Percentiles rank a stretch among this genome's conserved stretches.
phyloP scores from a whole-genome alignment of 306 rosid genomes.

The Cucumis sativus region DNA sequence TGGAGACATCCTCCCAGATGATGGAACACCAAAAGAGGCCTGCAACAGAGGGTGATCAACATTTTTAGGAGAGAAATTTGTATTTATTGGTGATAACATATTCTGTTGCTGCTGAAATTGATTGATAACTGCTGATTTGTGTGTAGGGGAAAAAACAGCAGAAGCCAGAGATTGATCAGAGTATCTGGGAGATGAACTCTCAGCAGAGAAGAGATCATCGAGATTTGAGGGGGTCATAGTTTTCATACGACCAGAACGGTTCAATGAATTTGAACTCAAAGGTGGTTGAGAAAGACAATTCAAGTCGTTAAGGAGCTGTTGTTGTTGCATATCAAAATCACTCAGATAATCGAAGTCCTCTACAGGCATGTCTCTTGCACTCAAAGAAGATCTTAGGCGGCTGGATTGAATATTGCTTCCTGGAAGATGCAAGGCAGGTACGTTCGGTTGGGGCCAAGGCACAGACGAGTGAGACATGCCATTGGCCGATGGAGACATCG shows the following conservation, averaged over 20 bases:
- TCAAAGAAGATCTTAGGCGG: constrained; percentile 74
- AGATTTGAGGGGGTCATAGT: constrained; percentile 70
- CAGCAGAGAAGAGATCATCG: constrained; percentile 82
- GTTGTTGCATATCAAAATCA: constrained; percentile 74
- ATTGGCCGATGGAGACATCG: constrained; percentile 76
- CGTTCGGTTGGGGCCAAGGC: constrained; percentile 88
- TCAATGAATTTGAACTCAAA: constrained; percentile 46
- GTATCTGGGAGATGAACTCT: constrained; percentile 73
- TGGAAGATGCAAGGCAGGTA: constrained; percentile 80
- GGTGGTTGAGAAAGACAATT: constrained; percentile 57
- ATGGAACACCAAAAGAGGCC: constrained; percentile 55
- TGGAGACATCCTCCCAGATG: constrained; percentile 85
- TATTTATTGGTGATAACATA: constrained; percentile 71
- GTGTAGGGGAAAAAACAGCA: constrained; percentile 73
- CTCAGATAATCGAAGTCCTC: constrained; percentile 55
- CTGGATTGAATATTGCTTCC: constrained; percentile 85
- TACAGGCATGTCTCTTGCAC: constrained; percentile 63
- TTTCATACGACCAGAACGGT: constrained; percentile 68
- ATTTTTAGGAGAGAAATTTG: constrained; percentile 56
- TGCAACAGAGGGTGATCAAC: constrained; percentile 60
- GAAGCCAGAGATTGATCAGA: constrained; percentile 59
- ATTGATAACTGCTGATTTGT: constrained; percentile 68
- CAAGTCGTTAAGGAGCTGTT: constrained; percentile 58
- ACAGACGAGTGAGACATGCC: constrained; percentile 62
- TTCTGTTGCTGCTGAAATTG: constrained; percentile 91